Base-by-base conservation (phyloP, 495 filamentous ascomycete species). In the Tuber magnatum region DNA sequence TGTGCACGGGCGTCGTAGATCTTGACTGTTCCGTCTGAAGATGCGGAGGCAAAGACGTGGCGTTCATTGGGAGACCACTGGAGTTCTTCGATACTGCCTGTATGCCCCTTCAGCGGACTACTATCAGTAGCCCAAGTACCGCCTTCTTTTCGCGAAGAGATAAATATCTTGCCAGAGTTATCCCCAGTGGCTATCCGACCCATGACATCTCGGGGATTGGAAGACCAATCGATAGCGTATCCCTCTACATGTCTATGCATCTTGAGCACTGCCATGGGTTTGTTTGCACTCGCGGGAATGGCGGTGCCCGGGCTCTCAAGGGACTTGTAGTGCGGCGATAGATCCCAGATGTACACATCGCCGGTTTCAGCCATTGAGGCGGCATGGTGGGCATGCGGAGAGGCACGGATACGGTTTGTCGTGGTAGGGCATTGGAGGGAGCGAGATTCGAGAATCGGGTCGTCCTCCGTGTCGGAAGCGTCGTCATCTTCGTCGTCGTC, bases 171-270 rank as follows among this genome's bases (percentile, higher is more conserved):
- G 74, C 95, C 95, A 76, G 93, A 87, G 80, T 93, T 93, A 84
- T 99, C 95, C 79, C 95, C 95, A 0, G 95, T 97, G 71, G 96
- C 83, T 5, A 99, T 90, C 84, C 94, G 96, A 48, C 94, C 94
- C 40, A 84, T 84, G 8, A 86, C 83, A 42, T 93, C 86, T 18
- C 92, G 85, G 0, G 92, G 91, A 20, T 93, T 85, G 0, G 93
- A 92, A 41, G 93, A 97, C 95, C 95, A 99, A 83, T 97, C 95
- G 22, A 99, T 84, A 0, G 92, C 95, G 82, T 97, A 99, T 69
- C 95, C 95, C 85, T 99, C 95, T 14, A 90, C 85, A 84, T 92
- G 94, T 22, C 71, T 73, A 87, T 99, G 95, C 84, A 94, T 93
- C 75, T 91, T 89, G 75, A 98, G 90, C 20, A 93, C 97, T 69